Conservation (phyloP, 495 filamentous ascomycete species). For the Mycothermus thermophilus region DNA sequence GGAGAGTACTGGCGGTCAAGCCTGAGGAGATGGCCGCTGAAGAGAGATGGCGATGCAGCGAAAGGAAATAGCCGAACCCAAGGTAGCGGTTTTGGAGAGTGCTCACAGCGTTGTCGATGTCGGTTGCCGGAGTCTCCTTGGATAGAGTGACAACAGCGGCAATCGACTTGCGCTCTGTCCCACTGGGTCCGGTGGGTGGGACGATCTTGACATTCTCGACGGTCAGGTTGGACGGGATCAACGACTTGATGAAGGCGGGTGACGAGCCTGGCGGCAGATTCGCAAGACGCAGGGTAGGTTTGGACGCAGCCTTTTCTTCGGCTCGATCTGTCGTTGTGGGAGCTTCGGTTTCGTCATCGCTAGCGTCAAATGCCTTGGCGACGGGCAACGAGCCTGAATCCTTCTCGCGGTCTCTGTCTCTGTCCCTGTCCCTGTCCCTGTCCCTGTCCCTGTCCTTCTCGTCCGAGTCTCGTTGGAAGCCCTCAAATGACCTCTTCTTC, state of each 20-base stretch:
- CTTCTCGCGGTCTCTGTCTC: constrained; percentile 21
- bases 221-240: constrained; percentile 52
- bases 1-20: constrained; percentile 36
- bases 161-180: constrained; percentile 59
- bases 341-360: constrained; percentile 30
- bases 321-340: constrained; percentile 25
- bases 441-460: constrained; percentile 19
- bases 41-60: constrained; percentile 68
- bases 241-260: constrained; percentile 54
- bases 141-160: constrained; percentile 76
- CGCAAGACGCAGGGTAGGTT: constrained; percentile 70
- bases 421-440: constrained; percentile 23
- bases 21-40: constrained; percentile 56
- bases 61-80: constrained; percentile 74
- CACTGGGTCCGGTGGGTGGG: constrained; percentile 25
- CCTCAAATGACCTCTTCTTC: constrained; percentile 36
- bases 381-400: constrained; percentile 18
- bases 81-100: constrained; percentile 74
- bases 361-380: constrained; percentile 30
- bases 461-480: constrained; percentile 21
- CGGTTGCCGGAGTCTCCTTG: constrained; percentile 68
- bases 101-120: constrained; percentile 72
- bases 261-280: constrained; percentile 52
- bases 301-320: constrained; percentile 62
- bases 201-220: constrained; percentile 70